phyloP scores from a whole-genome alignment of 2,329 filamentous ascomycete genomes.

The Balansia obtecta region DNA sequence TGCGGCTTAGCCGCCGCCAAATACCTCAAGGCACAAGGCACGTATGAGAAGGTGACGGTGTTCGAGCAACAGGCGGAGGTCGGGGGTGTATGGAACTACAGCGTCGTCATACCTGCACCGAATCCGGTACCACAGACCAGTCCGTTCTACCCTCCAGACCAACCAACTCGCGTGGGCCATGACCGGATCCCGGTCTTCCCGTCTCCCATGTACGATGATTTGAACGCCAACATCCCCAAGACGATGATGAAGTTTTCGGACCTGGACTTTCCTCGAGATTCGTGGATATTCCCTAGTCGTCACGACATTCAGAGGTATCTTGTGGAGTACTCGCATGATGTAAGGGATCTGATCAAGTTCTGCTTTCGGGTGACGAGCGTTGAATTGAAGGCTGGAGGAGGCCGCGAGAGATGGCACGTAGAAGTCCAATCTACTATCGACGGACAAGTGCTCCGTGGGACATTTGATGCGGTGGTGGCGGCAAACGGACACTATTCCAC shows the following conservation, averaged over 20 bases:
- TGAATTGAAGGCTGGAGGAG: slow-evolving; percentile 15
- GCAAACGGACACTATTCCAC: slow-evolving; percentile 66
- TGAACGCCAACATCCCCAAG: slow-evolving; percentile 82
- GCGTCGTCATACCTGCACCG: slow-evolving; percentile 31
- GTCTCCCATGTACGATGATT: slow-evolving; percentile 69
- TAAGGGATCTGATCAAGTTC: slow-evolving; percentile 57
- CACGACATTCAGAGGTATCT: slow-evolving; percentile 63
- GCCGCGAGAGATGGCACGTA: slow-evolving; percentile 47
- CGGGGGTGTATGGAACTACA: slow-evolving; percentile 84
- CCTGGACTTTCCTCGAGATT: slow-evolving; percentile 47
- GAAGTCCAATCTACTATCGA: slow-evolving; percentile 37
- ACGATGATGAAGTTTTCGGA: slow-evolving; percentile 72
- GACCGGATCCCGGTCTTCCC: slow-evolving; percentile 48
- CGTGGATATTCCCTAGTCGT: slow-evolving; percentile 64
- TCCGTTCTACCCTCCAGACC: slow-evolving; percentile 48
- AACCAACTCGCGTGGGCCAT: slow-evolving; percentile 39
- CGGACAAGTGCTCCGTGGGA: slow-evolving; percentile 24
- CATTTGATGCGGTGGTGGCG: slow-evolving; percentile 64
- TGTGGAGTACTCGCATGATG: slow-evolving; percentile 53
- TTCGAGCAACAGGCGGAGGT: slow-evolving; percentile 70
- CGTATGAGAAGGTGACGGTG: slow-evolving; percentile 57
- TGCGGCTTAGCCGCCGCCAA: slow-evolving; percentile 69
- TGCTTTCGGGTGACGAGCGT: slow-evolving; percentile 57
- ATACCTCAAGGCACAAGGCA: slow-evolving; percentile 58
- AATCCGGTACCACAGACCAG: slow-evolving; percentile 56